Conservation (phyloP, 805 yeast genomes). For the Candida sithepensis region DNA sequence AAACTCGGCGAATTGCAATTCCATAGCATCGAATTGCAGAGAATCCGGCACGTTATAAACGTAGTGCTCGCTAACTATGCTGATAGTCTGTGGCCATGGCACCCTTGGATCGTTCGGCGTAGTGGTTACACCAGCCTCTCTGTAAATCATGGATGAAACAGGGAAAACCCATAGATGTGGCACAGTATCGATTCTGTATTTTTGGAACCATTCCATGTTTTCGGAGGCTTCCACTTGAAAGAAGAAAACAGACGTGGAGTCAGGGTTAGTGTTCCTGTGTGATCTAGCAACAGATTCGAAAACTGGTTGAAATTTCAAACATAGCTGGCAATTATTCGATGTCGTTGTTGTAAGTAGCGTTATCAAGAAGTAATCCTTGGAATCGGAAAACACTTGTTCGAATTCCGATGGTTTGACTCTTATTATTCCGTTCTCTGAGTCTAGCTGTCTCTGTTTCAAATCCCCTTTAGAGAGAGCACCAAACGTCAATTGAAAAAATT, state of each 20-base stretch:
- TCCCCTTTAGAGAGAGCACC: slow-evolving; percentile 16
- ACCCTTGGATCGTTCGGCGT: slow-evolving; percentile 23
- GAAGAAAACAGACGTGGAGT: slow-evolving; percentile 40
- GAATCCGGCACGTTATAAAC: slow-evolving; percentile 20
- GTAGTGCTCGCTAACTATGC: slow-evolving; percentile 25
- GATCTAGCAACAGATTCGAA: slow-evolving; percentile 39
- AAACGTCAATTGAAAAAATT: slow-evolving; percentile 1
- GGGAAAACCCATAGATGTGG: slow-evolving; percentile 73
- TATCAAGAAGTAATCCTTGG: slow-evolving; percentile 49
- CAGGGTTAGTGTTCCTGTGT: slow-evolving; percentile 42
- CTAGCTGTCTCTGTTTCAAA: slow-evolving; percentile 10
- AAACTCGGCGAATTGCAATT: slow-evolving; percentile 51
- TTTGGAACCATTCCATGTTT: slow-evolving; percentile 39
- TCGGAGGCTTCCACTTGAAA: slow-evolving; percentile 47
- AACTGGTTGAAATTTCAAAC: slow-evolving; percentile 41
- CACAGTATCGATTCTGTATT: slow-evolving; percentile 43
- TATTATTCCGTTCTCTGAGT: slow-evolving; percentile 36
- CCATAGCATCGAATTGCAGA: slow-evolving; percentile 32
- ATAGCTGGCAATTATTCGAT: slow-evolving; percentile 42
- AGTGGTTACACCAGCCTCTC: slow-evolving; percentile 19
- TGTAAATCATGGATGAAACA: slow-evolving; percentile 11
- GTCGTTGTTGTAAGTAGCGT: slow-evolving; percentile 50
- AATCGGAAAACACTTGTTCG: slow-evolving; percentile 38
- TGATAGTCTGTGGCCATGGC: slow-evolving; percentile 12
- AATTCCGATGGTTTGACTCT: slow-evolving; percentile 40